These are phyloP conservation scores for Diaporthe aspalathi DNA, from an alignment of 2,329 filamentous ascomycete species.

Conservation along the genomic window DNA sequence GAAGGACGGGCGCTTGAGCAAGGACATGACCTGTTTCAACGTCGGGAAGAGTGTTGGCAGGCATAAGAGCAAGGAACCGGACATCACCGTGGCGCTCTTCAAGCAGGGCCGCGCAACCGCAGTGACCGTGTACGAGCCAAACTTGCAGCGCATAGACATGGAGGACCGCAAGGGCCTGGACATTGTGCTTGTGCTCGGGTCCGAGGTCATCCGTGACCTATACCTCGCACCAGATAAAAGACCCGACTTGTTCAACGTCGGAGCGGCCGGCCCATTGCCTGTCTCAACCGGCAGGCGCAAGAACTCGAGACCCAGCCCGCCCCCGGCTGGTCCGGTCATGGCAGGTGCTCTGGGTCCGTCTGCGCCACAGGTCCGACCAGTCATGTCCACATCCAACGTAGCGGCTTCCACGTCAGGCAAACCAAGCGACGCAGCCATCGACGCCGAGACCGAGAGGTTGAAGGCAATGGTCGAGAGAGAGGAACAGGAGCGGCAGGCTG, in stretches of 20 bases:
- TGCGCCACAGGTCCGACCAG: constrained; percentile 39
- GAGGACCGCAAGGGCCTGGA: constrained; percentile 96
- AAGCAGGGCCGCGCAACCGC: constrained; percentile 71
- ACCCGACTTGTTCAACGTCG: constrained; percentile 83
- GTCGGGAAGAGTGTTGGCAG: constrained; percentile 79
- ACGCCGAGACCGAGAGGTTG: constrained; percentile 83
- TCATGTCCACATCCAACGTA: constrained; percentile 63
- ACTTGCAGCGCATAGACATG: constrained; percentile 88
- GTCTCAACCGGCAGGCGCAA: constrained; percentile 50
- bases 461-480: constrained; percentile 65
- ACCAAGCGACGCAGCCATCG: constrained; percentile 55
- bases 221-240: constrained; percentile 67
- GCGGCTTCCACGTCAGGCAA: constrained; percentile 48
- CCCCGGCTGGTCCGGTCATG: constrained; percentile 42
- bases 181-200: constrained; percentile 76
- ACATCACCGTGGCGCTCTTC: constrained; percentile 94
- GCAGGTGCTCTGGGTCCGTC: constrained; percentile 52
- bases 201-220: constrained; percentile 74
- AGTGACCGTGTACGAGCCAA: constrained; percentile 92
- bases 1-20: constrained; percentile 85
- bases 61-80: constrained; percentile 88
- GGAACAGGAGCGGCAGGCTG: constrained; percentile 58
- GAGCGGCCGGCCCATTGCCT: constrained; percentile 51
- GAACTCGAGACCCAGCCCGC: constrained; percentile 56
- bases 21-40: constrained; percentile 89